phyloP scores from a whole-genome alignment of 139 green algal genomes.

The Marvania coccoides region DNA sequence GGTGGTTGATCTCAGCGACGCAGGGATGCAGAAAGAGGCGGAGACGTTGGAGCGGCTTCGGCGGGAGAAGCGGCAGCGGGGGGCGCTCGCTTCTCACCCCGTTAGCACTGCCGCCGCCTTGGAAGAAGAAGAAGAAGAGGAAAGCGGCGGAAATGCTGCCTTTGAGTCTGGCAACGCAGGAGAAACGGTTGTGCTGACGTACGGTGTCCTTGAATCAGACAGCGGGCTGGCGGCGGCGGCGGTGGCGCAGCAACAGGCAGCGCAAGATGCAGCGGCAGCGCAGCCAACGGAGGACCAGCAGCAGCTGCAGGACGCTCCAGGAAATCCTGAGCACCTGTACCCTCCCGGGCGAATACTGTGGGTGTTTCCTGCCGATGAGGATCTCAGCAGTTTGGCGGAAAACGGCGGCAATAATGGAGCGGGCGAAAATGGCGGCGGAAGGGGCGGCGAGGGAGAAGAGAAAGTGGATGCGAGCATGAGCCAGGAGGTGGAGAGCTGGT shows the following conservation, averaged over 20 bases:
- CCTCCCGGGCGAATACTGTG: slow-evolving; percentile 17
- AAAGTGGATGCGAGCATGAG: not conserved
- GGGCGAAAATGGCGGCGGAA: not conserved
- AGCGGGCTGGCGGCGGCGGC: not conserved
- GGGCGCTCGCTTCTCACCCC: not conserved
- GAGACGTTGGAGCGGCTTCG: not conserved
- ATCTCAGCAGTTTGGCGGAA: not conserved
- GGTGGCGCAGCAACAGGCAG: slow-evolving; percentile 2
- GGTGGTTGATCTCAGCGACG: not conserved
- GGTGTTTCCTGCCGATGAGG: slow-evolving; percentile 16
- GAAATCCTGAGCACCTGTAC: slow-evolving; percentile 1
- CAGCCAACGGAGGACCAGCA: not conserved
- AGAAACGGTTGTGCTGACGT: not conserved
- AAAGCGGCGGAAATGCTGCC: too few relatives aligned
- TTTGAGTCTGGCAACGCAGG: too few relatives aligned
- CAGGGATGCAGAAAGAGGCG: not conserved
- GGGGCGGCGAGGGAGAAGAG: not conserved
- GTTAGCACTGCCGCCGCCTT: not conserved
- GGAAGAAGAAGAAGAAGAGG: not conserved
- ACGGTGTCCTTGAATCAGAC: not conserved
- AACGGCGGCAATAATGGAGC: not conserved
- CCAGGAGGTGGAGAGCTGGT: not conserved
- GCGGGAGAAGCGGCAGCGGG: not conserved
- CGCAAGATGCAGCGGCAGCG: not conserved
- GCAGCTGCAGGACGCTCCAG: not conserved